phyloP scores from a whole-genome alignment of 192 early-diverging fungal species.

The Backusella tuberculispora region DNA sequence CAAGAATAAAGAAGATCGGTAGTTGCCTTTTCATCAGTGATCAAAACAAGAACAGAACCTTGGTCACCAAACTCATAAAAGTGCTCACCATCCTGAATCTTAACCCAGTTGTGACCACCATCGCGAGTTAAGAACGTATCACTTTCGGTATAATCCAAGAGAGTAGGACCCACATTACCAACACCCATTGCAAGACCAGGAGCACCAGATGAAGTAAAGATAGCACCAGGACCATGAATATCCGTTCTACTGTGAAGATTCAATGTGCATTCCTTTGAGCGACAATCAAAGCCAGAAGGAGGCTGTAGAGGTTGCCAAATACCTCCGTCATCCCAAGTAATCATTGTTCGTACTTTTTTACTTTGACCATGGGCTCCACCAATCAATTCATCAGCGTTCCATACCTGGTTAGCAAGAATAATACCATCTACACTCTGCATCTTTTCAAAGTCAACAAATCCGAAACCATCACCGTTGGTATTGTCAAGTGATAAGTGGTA shows the following conservation, averaged over 20 bases:
- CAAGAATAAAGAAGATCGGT: constrained; percentile 71
- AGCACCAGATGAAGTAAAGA: constrained; percentile 72
- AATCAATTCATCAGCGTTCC: constrained; percentile 68
- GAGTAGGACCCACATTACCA: constrained; percentile 78
- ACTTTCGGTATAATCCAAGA: constrained; percentile 63
- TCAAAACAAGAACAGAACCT: constrained; percentile 80
- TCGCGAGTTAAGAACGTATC: constrained; percentile 85
- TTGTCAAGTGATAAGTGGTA: constrained; percentile 76
- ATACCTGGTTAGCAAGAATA: constrained; percentile 86
- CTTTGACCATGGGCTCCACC: constrained; percentile 46
- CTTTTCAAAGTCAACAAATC: constrained; percentile 90
- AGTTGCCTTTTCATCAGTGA: constrained; percentile 73
- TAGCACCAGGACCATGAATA: constrained; percentile 58
- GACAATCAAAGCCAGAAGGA: constrained; percentile 45
- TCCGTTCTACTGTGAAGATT: constrained; percentile 82
- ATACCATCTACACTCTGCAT: constrained; percentile 87
- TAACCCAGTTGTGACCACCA: constrained; percentile 83
- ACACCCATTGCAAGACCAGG: constrained; percentile 89
- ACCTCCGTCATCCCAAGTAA: constrained; percentile 90
- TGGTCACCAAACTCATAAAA: constrained; percentile 91
- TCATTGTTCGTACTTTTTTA: constrained; percentile 73
- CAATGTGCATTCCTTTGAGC: constrained; percentile 62
- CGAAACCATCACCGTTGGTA: constrained; percentile 76
- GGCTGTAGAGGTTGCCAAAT: constrained; percentile 67
- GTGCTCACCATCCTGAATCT: constrained; percentile 66